These are phyloP conservation scores for Aspergillus baeticus DNA, from an alignment of 495 filamentous ascomycete species.

Conservation along the genomic window DNA sequence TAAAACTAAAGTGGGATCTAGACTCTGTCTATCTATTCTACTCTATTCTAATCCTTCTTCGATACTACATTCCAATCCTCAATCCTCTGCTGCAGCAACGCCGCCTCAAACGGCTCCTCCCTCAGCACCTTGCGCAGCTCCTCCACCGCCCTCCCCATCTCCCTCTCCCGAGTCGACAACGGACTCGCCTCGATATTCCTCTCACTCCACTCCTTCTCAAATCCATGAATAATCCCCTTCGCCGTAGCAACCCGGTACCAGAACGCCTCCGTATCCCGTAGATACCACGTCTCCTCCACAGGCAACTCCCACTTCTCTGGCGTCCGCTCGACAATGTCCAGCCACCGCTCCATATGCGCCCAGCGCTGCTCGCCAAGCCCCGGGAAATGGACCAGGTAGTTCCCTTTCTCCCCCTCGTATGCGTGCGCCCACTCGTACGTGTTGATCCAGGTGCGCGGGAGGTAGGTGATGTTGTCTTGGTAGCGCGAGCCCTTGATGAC, in stretches of 20 bases:
- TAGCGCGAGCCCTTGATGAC: slow-evolving; percentile 29
- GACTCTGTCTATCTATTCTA: too few relatives aligned
- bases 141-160: slow-evolving; percentile 6
- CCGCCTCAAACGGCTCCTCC: slow-evolving; percentile 13
- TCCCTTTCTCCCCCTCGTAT: slow-evolving; percentile 31
- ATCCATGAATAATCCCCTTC: background rate
- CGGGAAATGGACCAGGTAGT: slow-evolving; percentile 40
- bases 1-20: too few relatives aligned
- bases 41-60: background rate
- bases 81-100: slow-evolving; percentile 16
- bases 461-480: slow-evolving; percentile 26
- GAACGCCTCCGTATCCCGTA: slow-evolving; percentile 6
- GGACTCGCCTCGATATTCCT: too few relatives aligned
- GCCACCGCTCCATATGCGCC: slow-evolving; percentile 24
- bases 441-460: slow-evolving; percentile 44
- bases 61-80: slow-evolving; percentile 5
- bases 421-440: slow-evolving; percentile 26
- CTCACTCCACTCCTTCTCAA: background rate
- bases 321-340: slow-evolving; percentile 25
- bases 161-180: background rate
- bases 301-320: slow-evolving; percentile 20
- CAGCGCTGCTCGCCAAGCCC: slow-evolving; percentile 12
- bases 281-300: slow-evolving; percentile 20
- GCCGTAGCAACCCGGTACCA: slow-evolving; percentile 15
- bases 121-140: slow-evolving; percentile 11